Conservation (phyloP, 345 rosid genomes). For the Salix brachista region DNA sequence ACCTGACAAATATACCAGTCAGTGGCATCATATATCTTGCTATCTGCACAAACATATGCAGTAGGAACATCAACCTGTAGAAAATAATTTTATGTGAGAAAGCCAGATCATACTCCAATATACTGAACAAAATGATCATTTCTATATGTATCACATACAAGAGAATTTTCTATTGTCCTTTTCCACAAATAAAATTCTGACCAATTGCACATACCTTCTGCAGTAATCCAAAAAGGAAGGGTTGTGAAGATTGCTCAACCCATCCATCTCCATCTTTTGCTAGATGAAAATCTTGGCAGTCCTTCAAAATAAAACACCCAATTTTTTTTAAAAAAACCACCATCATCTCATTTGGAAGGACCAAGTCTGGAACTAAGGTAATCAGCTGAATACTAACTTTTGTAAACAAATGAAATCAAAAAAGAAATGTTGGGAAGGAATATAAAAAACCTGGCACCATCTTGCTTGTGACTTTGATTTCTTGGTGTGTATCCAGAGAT, state of each 20-base stretch:
- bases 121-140: background rate
- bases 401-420: background rate
- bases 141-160: background rate
- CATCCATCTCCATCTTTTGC: constrained; percentile 99
- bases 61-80: constrained; percentile 72
- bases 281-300: constrained; percentile 87
- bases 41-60: constrained; percentile 86
- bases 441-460: constrained; percentile 91
- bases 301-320: constrained; percentile 44
- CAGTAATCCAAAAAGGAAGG: constrained; percentile 69
- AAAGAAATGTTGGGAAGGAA: constrained; percentile 3
- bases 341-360: background rate
- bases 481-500: constrained; percentile 70
- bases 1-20: constrained; percentile 99
- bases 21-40: constrained; percentile 83
- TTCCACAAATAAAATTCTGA: background rate
- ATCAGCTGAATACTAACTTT: background rate
- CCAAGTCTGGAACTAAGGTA: constrained; percentile 7
- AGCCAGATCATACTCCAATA: background rate
- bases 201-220: constrained; percentile 59
- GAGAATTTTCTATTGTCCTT: background rate
- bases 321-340: constrained; percentile 11
- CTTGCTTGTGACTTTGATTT: constrained; percentile 85
- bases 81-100: constrained; percentile 17
- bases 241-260: constrained; percentile 89